phyloP scores from a whole-genome alignment of 495 filamentous ascomycete species.

The Neurospora intermedia region DNA sequence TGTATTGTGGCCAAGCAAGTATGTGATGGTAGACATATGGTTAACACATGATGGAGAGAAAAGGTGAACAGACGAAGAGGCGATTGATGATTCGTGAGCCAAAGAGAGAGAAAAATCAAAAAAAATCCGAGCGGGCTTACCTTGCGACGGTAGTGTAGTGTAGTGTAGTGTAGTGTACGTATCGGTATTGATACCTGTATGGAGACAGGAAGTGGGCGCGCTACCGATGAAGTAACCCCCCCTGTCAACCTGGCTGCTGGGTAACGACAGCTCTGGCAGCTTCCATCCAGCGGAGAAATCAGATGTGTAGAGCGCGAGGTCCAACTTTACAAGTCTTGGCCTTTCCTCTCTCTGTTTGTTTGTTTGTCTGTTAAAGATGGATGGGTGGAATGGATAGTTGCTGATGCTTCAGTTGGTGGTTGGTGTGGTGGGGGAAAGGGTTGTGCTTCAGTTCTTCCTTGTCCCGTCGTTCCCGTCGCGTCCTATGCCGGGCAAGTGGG shows the following conservation, averaged over 20 bases:
- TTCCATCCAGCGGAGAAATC: not conserved
- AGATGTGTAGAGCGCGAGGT: no score
- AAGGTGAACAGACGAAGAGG: not conserved
- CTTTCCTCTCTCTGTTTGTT: no score
- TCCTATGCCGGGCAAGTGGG: not conserved
- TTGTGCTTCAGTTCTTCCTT: not conserved
- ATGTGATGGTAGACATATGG: not conserved
- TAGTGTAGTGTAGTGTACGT: not conserved
- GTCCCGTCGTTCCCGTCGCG: not conserved
- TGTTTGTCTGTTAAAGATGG: no score
- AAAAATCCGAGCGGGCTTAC: constrained; percentile 3
- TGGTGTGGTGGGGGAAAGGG: not conserved
- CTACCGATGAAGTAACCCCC: not conserved
- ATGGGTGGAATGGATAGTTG: not conserved
- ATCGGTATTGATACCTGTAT: not conserved
- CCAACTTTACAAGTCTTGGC: no score
- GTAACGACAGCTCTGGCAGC: not conserved
- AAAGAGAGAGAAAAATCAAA: not conserved
- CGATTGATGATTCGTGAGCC: not conserved
- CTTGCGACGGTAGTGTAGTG: not conserved
- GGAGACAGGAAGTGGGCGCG: not conserved
- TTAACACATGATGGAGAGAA: not conserved
- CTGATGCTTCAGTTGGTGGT: not conserved
- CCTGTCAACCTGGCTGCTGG: constrained; percentile 1
- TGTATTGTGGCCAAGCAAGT: not conserved